Evolutionary conservation across 306 rosid species (phyloP).

Genomic region (Cercis canadensis): DNA sequence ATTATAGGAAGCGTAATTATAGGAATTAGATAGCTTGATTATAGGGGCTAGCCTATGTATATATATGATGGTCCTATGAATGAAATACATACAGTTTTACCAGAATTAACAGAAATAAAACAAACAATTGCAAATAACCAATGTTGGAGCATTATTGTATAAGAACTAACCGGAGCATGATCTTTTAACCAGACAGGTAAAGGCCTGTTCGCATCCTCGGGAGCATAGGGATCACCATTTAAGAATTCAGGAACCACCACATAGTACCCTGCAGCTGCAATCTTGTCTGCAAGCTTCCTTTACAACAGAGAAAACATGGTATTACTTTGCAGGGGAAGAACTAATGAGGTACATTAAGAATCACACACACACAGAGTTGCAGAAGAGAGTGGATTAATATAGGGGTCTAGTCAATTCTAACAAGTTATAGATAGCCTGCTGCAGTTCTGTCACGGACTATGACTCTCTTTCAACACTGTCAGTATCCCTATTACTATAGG

Average conservation of each 20-base stretch:
- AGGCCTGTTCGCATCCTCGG: constrained; percentile 44
- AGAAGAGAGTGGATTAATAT: neutral
- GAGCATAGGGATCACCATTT: constrained; percentile 63
- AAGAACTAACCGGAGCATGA: constrained; percentile 64
- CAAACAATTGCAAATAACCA: neutral
- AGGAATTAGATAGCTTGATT: no score
- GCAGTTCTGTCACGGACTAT: no score
- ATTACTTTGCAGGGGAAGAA: constrained; percentile 25
- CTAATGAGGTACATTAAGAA: neutral
- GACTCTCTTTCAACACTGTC: no score
- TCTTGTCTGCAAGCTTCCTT: constrained; percentile 68
- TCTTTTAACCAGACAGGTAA: constrained; percentile 56
- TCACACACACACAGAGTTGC: neutral
- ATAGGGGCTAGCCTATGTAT: no score
- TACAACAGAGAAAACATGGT: constrained; percentile 25
- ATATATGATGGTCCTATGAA: no score
- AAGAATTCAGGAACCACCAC: constrained; percentile 57
- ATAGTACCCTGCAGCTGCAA: constrained; percentile 56
- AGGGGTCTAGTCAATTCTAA: no score
- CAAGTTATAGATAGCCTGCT: no score
- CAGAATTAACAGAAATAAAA: no score
- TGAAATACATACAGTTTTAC: no score
- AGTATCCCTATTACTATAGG: neutral
- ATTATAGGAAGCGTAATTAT: no score
- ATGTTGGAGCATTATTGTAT: neutral